Evolutionary conservation across 164 flowering plant species (phyloP).

Genomic region (grape (Vitis vinifera)): ASM3070453v1 NC_081810.1:6581001-6581500

Average conservation of each 20-base stretch:
- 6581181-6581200: neutral
- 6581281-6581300: conserved; percentile 54
- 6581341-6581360: conserved; percentile 58
- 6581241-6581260: conserved; percentile 47
- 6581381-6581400: conserved; percentile 54
- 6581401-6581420: conserved; percentile 29
- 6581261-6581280: conserved; percentile 54
- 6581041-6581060: too few species aligned
- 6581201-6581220: conserved; percentile 40
- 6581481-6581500: too few species aligned
- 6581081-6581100: too few species aligned
- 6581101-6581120: too few species aligned
- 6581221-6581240: conserved; percentile 57
- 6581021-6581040: too few species aligned
- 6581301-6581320: conserved; percentile 50
- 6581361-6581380: conserved; percentile 42
- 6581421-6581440: neutral
- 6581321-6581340: conserved; percentile 56
- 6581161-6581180: too few species aligned
- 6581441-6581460: neutral
- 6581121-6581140: too few species aligned
- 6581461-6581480: too few species aligned
- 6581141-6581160: too few species aligned
- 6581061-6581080: too few species aligned
- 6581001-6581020: too few species aligned